phyloP scores from a whole-genome alignment of 352 stramenopile species.

The Phytopythium cucurbitacearum region DNA sequence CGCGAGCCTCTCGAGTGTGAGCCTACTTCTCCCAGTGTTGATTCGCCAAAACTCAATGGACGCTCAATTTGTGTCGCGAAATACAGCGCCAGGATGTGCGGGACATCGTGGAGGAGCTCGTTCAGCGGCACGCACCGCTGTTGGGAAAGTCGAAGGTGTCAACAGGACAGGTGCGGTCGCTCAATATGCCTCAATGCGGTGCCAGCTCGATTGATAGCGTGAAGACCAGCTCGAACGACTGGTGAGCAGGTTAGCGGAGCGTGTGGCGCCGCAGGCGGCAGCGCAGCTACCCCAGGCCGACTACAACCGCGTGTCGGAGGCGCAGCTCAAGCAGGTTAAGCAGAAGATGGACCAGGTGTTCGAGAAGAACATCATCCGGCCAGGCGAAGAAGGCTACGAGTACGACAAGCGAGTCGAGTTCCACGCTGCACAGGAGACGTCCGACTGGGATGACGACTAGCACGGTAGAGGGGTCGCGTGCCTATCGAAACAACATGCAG shows the following conservation, averaged over 20 bases:
- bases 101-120: slow-evolving; percentile 34
- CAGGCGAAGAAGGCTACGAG: slow-evolving; percentile 46
- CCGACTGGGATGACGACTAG: slow-evolving; percentile 58
- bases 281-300: slow-evolving; percentile 48
- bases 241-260: slow-evolving; percentile 32
- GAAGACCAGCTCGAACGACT: slow-evolving; percentile 38
- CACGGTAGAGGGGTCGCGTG: neutral
- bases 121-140: slow-evolving; percentile 29
- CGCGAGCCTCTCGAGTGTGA: slow-evolving; percentile 7
- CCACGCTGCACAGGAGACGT: slow-evolving; percentile 32
- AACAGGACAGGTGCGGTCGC: slow-evolving; percentile 27
- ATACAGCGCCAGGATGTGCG: slow-evolving; percentile 13
- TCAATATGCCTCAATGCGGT: neutral
- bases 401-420: slow-evolving; percentile 74
- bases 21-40: slow-evolving; percentile 13
- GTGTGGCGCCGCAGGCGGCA: slow-evolving; percentile 5
- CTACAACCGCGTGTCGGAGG: slow-evolving; percentile 76
- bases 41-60: neutral
- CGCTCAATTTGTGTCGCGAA: neutral
- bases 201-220: neutral
- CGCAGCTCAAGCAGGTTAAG: slow-evolving; percentile 65
- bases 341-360: slow-evolving; percentile 72
- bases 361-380: slow-evolving; percentile 49
- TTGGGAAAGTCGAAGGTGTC: slow-evolving; percentile 40
- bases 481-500: slow-evolving; percentile 6